Base-by-base conservation (phyloP, 1,284 basidiomycete species). In the Waitea zeae region DNA sequence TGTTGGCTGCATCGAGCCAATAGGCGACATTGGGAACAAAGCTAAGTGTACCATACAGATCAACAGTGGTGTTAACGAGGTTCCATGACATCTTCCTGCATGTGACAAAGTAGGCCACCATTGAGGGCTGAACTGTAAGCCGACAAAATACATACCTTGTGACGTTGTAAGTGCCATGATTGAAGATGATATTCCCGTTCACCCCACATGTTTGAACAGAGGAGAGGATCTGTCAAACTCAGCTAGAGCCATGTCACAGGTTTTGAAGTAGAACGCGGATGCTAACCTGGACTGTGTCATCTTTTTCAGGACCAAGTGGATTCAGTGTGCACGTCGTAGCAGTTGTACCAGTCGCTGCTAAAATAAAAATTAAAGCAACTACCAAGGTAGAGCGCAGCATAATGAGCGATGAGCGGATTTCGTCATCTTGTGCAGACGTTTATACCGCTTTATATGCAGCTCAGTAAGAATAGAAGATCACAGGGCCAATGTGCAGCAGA, bases 61-160 rank as follows among this genome's bases (percentile, higher is more conserved):
- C 64, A 3, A 77, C 62, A 7, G 48, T 57, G 2, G 68, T 52
- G 14, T 59, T 52, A n/a, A 54, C 49, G 12, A 78, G 54, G 38
- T 70, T 50, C 70, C 70, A 74, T 1, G 58, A 64, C 67, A 74
- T 69, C 44, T 70, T 71, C 39, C 70, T 70, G 32, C 12, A 32
- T 12, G 3, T 12, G 7, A 7, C 3, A 17, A 34, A 3, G 19
- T n/a, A 9, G 12, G 20, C 12, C 13, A 30, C 5, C 24, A 20
- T 15, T 20, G 22, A 6, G 30, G 22, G 13, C 18, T 9, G 20
- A 5, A 33, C 19, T 39, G 36, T 4, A 31, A 34, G 6, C 42
- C 35, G 4, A 36, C 33, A n/a, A n/a, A n/a, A n/a, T 12, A 34
- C 47, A 31, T 36, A 62, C 65, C 62, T 55, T 0, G 67, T 70